These are phyloP conservation scores for Marasmius fiardii DNA, from an alignment of 1,284 basidiomycete species.

Conservation along the genomic window DNA sequence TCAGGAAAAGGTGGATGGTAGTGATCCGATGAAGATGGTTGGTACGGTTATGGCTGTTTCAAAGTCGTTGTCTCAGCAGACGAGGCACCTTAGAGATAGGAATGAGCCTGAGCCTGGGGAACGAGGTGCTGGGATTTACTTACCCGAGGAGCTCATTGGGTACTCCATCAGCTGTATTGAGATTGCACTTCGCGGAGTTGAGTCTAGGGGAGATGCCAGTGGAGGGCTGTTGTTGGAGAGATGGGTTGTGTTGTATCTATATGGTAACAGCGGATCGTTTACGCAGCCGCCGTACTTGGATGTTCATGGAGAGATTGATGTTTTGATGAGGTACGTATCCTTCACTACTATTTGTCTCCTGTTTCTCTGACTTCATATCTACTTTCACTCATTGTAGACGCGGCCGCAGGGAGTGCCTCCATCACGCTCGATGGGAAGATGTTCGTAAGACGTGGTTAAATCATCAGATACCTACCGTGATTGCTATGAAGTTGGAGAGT, in stretches of 20 bases:
- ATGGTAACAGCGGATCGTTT: constrained; percentile 87
- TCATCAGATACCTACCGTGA: constrained; percentile 87
- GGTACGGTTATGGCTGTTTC: constrained; percentile 72
- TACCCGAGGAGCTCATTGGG: constrained; percentile 88
- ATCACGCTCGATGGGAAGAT: constrained; percentile 88
- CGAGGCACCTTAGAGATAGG: constrained; percentile 70
- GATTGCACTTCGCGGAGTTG: constrained; percentile 72
- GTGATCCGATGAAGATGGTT: constrained; percentile 70
- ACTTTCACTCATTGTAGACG: constrained; percentile 45
- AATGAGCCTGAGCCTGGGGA: constrained; percentile 70
- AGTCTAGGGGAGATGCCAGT: constrained; percentile 28
- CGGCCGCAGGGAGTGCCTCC: constrained; percentile 86
- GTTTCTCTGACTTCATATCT: constrained; percentile 2
- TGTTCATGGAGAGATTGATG: constrained; percentile 91
- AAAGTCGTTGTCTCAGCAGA: constrained; percentile 70
- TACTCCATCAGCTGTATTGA: constrained; percentile 87
- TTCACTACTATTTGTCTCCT: background rate
- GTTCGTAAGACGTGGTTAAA: constrained; percentile 87
- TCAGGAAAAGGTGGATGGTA: constrained; percentile 43
- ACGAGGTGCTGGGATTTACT: constrained; percentile 75
- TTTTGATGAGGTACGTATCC: constrained; percentile 77
- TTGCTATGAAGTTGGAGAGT: constrained; percentile 87
- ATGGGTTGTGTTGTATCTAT: constrained; percentile 91
- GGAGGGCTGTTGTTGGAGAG: constrained; percentile 70
- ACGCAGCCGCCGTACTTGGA: constrained; percentile 91